These are phyloP conservation scores for Globisporangium perplexum DNA, from an alignment of 352 stramenopile genomes.

Conservation along the genomic window DNA sequence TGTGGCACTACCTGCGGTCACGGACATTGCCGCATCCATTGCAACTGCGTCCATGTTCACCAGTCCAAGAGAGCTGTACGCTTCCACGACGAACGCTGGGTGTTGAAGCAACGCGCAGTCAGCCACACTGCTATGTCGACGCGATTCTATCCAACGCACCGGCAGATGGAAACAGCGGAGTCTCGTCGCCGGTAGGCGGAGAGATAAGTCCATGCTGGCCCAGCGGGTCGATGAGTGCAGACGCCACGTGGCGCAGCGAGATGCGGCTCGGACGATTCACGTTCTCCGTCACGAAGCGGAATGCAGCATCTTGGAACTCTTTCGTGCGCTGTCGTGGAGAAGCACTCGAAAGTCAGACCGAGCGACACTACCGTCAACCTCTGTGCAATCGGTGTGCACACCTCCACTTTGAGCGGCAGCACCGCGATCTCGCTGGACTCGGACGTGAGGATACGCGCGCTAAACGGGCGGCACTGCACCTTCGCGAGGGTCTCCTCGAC, in stretches of 20 bases:
- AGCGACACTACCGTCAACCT: background rate
- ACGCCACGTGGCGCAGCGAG: slow-evolving; percentile 48
- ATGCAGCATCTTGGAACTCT: slow-evolving; percentile 52
- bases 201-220: slow-evolving; percentile 5
- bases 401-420: slow-evolving; percentile 55
- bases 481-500: slow-evolving; percentile 78
- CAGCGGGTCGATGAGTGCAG: slow-evolving; percentile 38
- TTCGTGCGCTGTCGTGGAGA: slow-evolving; percentile 37
- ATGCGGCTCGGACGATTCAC: slow-evolving; percentile 50
- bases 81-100: slow-evolving; percentile 63
- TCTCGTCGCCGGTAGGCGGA: background rate
- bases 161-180: slow-evolving; percentile 39
- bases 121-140: background rate
- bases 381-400: slow-evolving; percentile 1
- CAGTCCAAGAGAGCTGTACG: slow-evolving; percentile 61
- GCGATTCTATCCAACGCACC: slow-evolving; percentile 15
- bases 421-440: slow-evolving; percentile 74
- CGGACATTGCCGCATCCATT: slow-evolving; percentile 11
- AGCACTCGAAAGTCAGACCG: background rate
- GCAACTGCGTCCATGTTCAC: slow-evolving; percentile 36
- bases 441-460: slow-evolving; percentile 63
- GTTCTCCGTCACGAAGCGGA: slow-evolving; percentile 50
- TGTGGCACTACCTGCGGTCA: slow-evolving; percentile 33
- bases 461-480: slow-evolving; percentile 77
- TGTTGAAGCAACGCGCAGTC: background rate